Evolutionary conservation across 768 basidiomycete species (phyloP).

Genomic region (Cystofilobasidium macerans): DNA sequence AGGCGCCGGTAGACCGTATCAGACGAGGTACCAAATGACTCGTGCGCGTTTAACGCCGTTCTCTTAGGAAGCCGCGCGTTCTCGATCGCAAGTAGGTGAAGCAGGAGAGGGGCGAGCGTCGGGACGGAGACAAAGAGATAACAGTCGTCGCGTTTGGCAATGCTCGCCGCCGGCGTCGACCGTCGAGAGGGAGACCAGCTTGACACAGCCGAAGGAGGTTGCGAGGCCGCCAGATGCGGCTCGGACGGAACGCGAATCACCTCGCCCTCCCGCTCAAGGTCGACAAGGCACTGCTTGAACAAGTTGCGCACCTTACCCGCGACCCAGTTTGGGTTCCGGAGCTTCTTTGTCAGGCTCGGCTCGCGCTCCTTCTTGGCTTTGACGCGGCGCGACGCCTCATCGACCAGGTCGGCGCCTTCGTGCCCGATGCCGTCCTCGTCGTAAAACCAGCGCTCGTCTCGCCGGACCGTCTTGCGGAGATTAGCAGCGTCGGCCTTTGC

Average conservation of each 20-base stretch:
- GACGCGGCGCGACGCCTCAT: background rate
- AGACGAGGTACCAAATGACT: background rate
- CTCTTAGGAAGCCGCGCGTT: background rate
- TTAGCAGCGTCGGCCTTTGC: background rate
- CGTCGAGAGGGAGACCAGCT: background rate
- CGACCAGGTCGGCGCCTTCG: background rate
- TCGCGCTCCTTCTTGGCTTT: background rate
- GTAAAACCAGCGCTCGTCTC: background rate
- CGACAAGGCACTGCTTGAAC: background rate
- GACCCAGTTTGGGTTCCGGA: background rate
- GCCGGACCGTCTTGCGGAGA: too few relatives aligned
- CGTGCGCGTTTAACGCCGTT: background rate
- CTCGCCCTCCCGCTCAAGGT: slow-evolving; percentile 13
- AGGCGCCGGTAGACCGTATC: slow-evolving; percentile 8
- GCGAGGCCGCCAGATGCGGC: background rate
- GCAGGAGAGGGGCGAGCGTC: slow-evolving; percentile 10
- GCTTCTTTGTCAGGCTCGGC: background rate
- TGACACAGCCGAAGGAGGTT: background rate
- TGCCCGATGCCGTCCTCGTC: slow-evolving; percentile 1
- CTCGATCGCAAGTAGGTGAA: slow-evolving; percentile 11
- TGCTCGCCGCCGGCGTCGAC: background rate
- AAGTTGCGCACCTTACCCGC: background rate
- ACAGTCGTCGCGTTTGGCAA: background rate
- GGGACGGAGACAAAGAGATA: slow-evolving; percentile 4
- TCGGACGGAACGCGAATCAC: slow-evolving; percentile 4